phyloP scores from a whole-genome alignment of 371 early-diverging fungal species.

The Mucor saturninus region DNA sequence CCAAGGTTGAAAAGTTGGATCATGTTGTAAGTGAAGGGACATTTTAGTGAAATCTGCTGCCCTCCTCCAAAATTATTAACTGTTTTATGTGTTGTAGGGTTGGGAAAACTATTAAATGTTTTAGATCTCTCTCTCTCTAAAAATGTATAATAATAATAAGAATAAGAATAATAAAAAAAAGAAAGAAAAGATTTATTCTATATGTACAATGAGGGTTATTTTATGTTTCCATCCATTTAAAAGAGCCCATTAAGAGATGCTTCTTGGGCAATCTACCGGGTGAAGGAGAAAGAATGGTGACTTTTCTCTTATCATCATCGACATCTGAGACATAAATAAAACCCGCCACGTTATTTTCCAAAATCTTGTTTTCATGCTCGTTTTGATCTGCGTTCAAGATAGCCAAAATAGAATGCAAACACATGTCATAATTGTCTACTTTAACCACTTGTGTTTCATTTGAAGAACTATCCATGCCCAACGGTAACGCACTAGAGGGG shows the following conservation, averaged over 20 bases:
- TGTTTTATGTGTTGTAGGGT: not conserved
- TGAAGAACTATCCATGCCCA: constrained; percentile 83
- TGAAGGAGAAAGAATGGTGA: constrained; percentile 87
- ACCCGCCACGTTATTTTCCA: constrained; percentile 80
- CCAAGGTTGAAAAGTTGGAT: constrained; percentile 81
- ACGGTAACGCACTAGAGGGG: constrained; percentile 90
- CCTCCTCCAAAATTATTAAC: not conserved
- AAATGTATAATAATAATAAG: not conserved
- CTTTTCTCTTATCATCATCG: constrained; percentile 75
- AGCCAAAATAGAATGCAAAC: constrained; percentile 88
- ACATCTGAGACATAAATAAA: constrained; percentile 92
- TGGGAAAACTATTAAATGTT: not conserved
- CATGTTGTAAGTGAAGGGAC: constrained; percentile 48
- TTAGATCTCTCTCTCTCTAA: not conserved
- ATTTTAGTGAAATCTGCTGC: not conserved
- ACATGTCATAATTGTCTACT: constrained; percentile 82
- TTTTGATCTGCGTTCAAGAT: constrained; percentile 74
- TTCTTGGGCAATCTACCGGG: constrained; percentile 87
- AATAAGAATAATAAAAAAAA: not conserved
- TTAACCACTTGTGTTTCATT: constrained; percentile 80
- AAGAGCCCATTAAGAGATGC: constrained; percentile 80
- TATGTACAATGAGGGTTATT: constrained; percentile 1
- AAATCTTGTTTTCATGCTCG: constrained; percentile 63
- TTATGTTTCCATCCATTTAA: constrained; percentile 82
- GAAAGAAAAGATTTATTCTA: not conserved